phyloP scores from a whole-genome alignment of 192 early-diverging fungal genomes.

The Podila verticillata region DNA sequence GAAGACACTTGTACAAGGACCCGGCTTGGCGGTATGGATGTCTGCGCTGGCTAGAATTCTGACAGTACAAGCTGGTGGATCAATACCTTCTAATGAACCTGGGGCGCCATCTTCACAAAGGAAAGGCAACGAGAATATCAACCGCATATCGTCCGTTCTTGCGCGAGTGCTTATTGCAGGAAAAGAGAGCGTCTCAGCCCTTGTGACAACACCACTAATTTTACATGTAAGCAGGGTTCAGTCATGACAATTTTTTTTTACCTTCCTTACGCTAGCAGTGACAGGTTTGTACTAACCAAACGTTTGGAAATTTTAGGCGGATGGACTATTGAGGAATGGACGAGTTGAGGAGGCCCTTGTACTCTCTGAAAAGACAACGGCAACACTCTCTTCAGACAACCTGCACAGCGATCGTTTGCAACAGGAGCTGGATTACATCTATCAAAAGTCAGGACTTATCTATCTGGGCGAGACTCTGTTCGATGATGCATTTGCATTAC shows the following conservation, averaged over 20 bases:
- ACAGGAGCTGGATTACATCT: conserved; percentile 64
- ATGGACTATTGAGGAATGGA: conserved; percentile 64
- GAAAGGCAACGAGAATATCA: conserved; percentile 5
- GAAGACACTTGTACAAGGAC: conserved; percentile 61
- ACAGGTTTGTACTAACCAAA: neutral
- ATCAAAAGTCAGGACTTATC: conserved; percentile 72
- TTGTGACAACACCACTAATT: conserved; percentile 67
- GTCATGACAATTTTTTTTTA: neutral
- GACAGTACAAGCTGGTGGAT: conserved; percentile 8
- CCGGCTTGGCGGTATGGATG: conserved; percentile 61
- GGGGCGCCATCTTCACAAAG: neutral
- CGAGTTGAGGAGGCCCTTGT: conserved; percentile 70
- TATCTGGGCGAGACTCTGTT: conserved; percentile 72
- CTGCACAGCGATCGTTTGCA: conserved; percentile 59
- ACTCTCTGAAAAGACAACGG: conserved; percentile 60
- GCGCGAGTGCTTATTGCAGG: conserved; percentile 67
- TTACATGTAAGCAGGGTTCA: conserved; percentile 55
- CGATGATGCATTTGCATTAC: conserved; percentile 68
- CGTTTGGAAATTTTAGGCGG: conserved; percentile 46
- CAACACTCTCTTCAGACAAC: conserved; percentile 57
- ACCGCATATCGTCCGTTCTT: conserved; percentile 35
- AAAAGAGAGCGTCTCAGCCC: conserved; percentile 64
- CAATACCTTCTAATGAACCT: neutral
- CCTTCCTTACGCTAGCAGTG: neutral
- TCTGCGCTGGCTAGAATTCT: conserved; percentile 51